A percentile compares a stretch with the other conserved stretches of the same genome.
Conservation (phyloP, 768 basidiomycete species). For the Coprinellus aureogranulatus region DNA sequence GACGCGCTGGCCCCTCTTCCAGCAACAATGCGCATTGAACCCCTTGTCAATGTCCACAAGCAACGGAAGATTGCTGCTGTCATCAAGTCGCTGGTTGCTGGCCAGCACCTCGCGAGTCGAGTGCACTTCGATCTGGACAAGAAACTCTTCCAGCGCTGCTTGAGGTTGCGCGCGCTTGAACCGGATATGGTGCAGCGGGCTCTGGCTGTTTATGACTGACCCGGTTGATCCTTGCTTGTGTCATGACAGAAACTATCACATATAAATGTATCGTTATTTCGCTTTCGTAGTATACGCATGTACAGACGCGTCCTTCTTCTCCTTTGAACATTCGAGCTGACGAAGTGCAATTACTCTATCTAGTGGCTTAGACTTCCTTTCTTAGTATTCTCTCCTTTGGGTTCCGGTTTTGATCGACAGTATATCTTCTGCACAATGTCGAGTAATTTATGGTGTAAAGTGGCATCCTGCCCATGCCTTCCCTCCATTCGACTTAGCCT, state of each 20-base stretch:
- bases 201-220: constrained; percentile 20
- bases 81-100: constrained; percentile 77
- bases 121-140: constrained; percentile 71
- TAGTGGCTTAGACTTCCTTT: neutral
- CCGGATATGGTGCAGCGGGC: constrained; percentile 48
- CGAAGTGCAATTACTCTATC: neutral
- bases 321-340: neutral
- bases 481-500: too few species aligned
- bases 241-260: neutral
- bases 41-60: constrained; percentile 86
- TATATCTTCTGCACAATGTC: too few species aligned
- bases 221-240: neutral
- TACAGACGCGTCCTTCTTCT: neutral
- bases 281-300: neutral
- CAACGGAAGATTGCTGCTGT: constrained; percentile 78
- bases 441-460: too few species aligned
- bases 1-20: constrained; percentile 69
- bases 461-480: too few species aligned
- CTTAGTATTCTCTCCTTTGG: neutral
- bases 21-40: constrained; percentile 75
- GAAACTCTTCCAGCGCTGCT: constrained; percentile 72
- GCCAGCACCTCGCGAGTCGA: constrained; percentile 77
- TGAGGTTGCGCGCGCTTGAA: constrained; percentile 67
- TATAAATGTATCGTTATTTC: neutral
- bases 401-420: neutral